Conservation (phyloP, 148 eudicot species). For the Bassia scoparia region DNA sequence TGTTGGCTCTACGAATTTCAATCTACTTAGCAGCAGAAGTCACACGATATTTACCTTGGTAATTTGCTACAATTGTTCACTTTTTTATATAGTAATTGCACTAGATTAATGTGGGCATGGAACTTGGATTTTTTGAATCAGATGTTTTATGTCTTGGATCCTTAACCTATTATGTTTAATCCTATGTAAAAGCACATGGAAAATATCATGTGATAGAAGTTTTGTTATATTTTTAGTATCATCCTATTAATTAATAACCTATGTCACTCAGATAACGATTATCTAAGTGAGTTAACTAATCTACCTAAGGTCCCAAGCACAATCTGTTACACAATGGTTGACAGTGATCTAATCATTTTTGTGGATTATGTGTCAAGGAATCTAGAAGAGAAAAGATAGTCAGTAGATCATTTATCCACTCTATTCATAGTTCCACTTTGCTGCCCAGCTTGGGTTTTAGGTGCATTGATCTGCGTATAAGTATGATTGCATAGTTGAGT, state of each 20-base stretch:
- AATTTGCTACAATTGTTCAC: constrained; percentile 10
- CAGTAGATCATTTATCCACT: not conserved
- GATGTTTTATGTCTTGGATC: not conserved
- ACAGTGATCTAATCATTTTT: not conserved
- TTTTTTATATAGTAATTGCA: not conserved
- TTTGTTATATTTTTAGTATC: not conserved
- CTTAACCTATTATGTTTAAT: not conserved
- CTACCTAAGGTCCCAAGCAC: too few species aligned
- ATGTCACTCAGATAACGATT: not conserved
- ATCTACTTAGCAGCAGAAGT: constrained; percentile 97
- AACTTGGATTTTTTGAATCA: not conserved
- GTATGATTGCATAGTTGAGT: not conserved
- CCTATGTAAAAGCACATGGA: too few species aligned
- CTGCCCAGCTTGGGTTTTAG: not conserved
- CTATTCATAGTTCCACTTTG: too few species aligned
- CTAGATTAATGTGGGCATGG: not conserved
- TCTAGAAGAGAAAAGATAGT: not conserved
- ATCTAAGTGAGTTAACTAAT: not conserved
- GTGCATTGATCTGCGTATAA: not conserved
- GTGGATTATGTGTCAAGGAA: too few species aligned
- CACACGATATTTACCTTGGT: constrained; percentile 99
- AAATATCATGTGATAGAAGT: not conserved
- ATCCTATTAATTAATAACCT: not conserved
- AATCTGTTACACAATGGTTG: not conserved
- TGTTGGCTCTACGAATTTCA: constrained; percentile 98